Percentiles rank a stretch among this genome's conserved stretches.
phyloP scores from a whole-genome alignment of 2,329 filamentous ascomycete species.

The Claviceps purpurea region DNA sequence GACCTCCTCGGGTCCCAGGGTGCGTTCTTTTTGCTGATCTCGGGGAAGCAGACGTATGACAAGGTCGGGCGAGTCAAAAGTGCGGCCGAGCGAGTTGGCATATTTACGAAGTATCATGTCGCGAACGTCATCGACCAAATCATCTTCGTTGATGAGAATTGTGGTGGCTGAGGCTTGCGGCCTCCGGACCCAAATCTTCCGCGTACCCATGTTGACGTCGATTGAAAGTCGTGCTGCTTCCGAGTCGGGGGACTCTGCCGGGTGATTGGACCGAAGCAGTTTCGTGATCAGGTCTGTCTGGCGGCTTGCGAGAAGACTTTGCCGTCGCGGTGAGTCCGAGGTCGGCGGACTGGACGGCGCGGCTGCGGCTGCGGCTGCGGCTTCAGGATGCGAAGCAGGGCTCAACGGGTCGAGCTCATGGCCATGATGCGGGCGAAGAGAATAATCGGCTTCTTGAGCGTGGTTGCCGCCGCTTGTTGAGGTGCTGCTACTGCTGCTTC shows the following conservation, averaged over 20 bases:
- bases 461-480: slow-evolving; percentile 10
- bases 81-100: slow-evolving; percentile 76
- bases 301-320: slow-evolving; percentile 25
- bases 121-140: slow-evolving; percentile 86
- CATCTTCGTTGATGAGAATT: slow-evolving; percentile 73
- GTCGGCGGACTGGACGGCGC: slow-evolving; percentile 5
- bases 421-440: slow-evolving; percentile 7
- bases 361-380: slow-evolving; percentile 10
- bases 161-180: slow-evolving; percentile 75
- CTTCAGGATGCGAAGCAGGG: slow-evolving; percentile 12
- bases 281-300: slow-evolving; percentile 20
- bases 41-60: slow-evolving; percentile 64
- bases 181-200: slow-evolving; percentile 93
- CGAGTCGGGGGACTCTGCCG: slow-evolving; percentile 9
- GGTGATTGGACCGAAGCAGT: slow-evolving; percentile 14
- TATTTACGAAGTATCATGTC: slow-evolving; percentile 91
- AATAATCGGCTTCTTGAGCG: slow-evolving; percentile 5
- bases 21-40: slow-evolving; percentile 51
- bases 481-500: neutral
- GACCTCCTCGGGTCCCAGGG: slow-evolving; percentile 73
- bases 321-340: slow-evolving; percentile 12
- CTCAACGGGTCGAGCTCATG: slow-evolving; percentile 16
- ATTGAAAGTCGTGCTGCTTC: slow-evolving; percentile 18
- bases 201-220: slow-evolving; percentile 42
- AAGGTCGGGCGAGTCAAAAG: slow-evolving; percentile 84